These are phyloP conservation scores for Pseudozyma tsukubaensis DNA, from an alignment of 1,284 basidiomycete genomes.

Conservation along the genomic window DNA sequence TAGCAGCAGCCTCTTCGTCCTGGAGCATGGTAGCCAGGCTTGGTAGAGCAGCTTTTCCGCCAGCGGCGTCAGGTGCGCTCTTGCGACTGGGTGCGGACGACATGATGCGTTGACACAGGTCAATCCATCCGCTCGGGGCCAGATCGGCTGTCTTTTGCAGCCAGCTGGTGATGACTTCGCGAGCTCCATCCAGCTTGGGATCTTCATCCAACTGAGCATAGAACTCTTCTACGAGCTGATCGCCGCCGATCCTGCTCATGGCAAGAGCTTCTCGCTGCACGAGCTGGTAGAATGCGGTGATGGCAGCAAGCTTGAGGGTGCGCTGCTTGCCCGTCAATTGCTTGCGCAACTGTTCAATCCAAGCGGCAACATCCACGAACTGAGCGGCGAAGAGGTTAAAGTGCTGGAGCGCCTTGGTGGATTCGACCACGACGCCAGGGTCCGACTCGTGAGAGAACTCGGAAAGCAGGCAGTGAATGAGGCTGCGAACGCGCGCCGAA, in stretches of 20 bases:
- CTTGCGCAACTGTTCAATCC: slow-evolving; percentile 48
- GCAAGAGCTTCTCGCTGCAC: slow-evolving; percentile 92
- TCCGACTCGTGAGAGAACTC: slow-evolving; percentile 85
- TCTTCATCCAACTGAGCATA: slow-evolving; percentile 95
- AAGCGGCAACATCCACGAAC: slow-evolving; percentile 70
- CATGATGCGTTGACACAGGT: slow-evolving; percentile 97
- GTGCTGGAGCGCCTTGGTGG: slow-evolving; percentile 94
- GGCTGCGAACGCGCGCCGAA: slow-evolving; percentile 78
- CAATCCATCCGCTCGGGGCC: slow-evolving; percentile 97
- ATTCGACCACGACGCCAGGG: slow-evolving; percentile 88
- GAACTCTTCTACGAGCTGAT: slow-evolving; percentile 90
- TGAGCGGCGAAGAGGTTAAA: slow-evolving; percentile 93
- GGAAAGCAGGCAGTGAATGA: slow-evolving; percentile 85
- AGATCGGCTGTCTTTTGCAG: slow-evolving; percentile 90
- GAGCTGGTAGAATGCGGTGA: slow-evolving; percentile 94
- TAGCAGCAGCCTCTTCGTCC: slow-evolving; percentile 91
- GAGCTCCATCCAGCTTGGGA: slow-evolving; percentile 91
- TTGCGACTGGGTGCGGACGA: slow-evolving; percentile 18
- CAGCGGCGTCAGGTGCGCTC: slow-evolving; percentile 11
- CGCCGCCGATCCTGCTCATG: slow-evolving; percentile 93
- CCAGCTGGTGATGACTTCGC: slow-evolving; percentile 94
- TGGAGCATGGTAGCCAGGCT: slow-evolving; percentile 67
- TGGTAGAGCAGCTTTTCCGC: slow-evolving; percentile 31
- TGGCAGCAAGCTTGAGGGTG: slow-evolving; percentile 88
- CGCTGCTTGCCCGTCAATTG: slow-evolving; percentile 69